Evolutionary conservation across 2,329 filamentous ascomycete species (phyloP).

Genomic region (Coniosporium uncinatum): DNA sequence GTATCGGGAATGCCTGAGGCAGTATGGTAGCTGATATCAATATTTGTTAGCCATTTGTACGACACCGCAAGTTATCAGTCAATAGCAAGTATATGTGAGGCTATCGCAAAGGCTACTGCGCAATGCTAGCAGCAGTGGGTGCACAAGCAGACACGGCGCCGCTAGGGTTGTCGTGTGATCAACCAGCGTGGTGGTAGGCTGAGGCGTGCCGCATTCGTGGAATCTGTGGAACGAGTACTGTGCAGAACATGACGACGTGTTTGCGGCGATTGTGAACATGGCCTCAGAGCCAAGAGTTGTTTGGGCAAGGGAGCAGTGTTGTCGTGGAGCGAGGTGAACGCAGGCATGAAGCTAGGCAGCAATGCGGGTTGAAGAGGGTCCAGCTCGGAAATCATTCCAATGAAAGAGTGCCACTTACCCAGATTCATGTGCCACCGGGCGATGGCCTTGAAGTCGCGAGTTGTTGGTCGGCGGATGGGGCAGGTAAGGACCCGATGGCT

Average conservation of each 20-base stretch:
- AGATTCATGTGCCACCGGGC: constrained; percentile 3
- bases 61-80: not conserved
- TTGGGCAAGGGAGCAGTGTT: too few species aligned
- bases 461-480: constrained; percentile 9
- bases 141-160: constrained; percentile 1
- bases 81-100: not conserved
- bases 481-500: constrained; percentile 24
- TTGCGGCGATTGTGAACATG: constrained; percentile 24
- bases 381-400: not conserved
- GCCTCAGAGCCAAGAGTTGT: constrained; percentile 10
- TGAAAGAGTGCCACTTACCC: constrained; percentile 4
- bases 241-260: constrained; percentile 28
- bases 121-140: constrained; percentile 3
- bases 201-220: constrained; percentile 27
- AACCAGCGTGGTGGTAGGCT: constrained; percentile 27
- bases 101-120: constrained; percentile 4
- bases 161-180: constrained; percentile 31
- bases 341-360: not conserved
- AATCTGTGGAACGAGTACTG: constrained; percentile 26
- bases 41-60: constrained; percentile 18
- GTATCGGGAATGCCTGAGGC: constrained; percentile 44
- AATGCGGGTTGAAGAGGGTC: constrained; percentile 1
- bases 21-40: constrained; percentile 40
- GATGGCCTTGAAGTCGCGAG: not conserved
- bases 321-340: constrained; percentile 19